Percentiles rank a stretch among this genome's conserved stretches.
phyloP scores from a whole-genome alignment of 2,329 filamentous ascomycete species.

The Fusarium siculi region DNA sequence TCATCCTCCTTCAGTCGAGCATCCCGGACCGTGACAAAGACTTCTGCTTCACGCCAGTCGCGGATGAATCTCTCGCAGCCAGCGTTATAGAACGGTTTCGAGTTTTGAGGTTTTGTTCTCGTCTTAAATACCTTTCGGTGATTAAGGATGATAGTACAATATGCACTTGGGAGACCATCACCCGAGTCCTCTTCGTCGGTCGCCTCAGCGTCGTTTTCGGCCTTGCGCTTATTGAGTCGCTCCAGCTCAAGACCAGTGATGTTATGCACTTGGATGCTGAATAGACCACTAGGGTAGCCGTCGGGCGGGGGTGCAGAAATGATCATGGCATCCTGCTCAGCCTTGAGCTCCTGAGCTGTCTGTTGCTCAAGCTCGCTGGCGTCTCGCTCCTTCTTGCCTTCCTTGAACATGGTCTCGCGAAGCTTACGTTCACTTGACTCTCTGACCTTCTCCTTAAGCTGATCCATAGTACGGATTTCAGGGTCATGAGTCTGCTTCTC shows the following conservation, averaged over 20 bases:
- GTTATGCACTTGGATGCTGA: constrained; percentile 78
- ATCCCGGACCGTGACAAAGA: constrained; percentile 76
- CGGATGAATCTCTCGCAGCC: constrained; percentile 77
- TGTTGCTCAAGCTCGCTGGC: constrained; percentile 74
- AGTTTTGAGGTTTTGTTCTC: constrained; percentile 80
- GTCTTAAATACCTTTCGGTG: constrained; percentile 77
- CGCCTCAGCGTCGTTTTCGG: constrained; percentile 57
- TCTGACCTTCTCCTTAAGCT: constrained; percentile 68
- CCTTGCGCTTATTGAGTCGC: constrained; percentile 65
- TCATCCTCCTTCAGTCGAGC: constrained; percentile 76
- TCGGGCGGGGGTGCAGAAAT: constrained; percentile 73
- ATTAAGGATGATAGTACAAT: constrained; percentile 79
- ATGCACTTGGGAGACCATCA: constrained; percentile 74
- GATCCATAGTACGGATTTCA: constrained; percentile 65
- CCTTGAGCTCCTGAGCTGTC: constrained; percentile 72
- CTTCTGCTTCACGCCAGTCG: constrained; percentile 73
- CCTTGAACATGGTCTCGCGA: constrained; percentile 65
- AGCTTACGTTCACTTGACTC: constrained; percentile 69
- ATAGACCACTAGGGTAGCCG: constrained; percentile 71
- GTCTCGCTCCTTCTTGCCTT: constrained; percentile 62
- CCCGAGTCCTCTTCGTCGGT: constrained; percentile 68
- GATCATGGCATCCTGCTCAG: constrained; percentile 70
- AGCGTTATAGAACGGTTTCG: constrained; percentile 82
- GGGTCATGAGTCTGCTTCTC: constrained; percentile 68
- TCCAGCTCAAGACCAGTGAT: constrained; percentile 75